Conservation (phyloP, 805 yeast genomes). For the Komagataella pseudopastoris region DNA sequence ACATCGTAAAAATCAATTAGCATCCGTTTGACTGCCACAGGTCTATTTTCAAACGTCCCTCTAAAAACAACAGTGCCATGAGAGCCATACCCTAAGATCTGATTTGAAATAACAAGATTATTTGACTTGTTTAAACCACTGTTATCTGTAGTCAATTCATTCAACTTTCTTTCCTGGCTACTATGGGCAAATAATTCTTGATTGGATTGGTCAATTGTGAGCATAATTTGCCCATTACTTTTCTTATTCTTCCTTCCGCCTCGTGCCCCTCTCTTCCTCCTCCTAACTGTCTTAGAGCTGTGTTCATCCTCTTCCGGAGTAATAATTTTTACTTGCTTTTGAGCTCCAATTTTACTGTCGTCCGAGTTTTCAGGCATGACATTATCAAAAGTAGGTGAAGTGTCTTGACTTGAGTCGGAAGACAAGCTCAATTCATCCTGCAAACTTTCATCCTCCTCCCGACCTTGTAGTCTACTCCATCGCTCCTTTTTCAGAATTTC, state of each 20-base stretch:
- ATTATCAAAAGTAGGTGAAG: neutral
- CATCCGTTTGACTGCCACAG: conserved; percentile 94
- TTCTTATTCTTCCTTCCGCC: conserved; percentile 60
- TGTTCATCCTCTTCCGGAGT: conserved; percentile 1
- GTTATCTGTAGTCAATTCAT: conserved; percentile 1
- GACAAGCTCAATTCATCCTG: neutral
- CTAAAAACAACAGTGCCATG: conserved; percentile 92
- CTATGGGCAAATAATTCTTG: conserved; percentile 9
- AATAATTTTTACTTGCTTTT: neutral
- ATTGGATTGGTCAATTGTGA: conserved; percentile 4
- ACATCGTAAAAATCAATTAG: conserved; percentile 84
- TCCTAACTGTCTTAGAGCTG: conserved; percentile 22
- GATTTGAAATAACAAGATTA: conserved; percentile 52
- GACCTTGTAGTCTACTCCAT: conserved; percentile 4
- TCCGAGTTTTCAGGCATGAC: neutral
- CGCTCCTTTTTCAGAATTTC: conserved; percentile 12
- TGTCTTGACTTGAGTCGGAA: neutral
- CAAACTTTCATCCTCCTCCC: neutral
- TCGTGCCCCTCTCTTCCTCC: conserved; percentile 72
- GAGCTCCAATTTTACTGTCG: neutral
- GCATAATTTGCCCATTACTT: conserved; percentile 14
- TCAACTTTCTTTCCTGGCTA: conserved; percentile 1
- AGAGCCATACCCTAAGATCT: conserved; percentile 86
- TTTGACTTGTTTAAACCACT: conserved; percentile 18
- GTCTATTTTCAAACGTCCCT: conserved; percentile 83